Evolutionary conservation across 768 basidiomycete genomes (phyloP).

Genomic region (Phaeotremella skinneri): DNA sequence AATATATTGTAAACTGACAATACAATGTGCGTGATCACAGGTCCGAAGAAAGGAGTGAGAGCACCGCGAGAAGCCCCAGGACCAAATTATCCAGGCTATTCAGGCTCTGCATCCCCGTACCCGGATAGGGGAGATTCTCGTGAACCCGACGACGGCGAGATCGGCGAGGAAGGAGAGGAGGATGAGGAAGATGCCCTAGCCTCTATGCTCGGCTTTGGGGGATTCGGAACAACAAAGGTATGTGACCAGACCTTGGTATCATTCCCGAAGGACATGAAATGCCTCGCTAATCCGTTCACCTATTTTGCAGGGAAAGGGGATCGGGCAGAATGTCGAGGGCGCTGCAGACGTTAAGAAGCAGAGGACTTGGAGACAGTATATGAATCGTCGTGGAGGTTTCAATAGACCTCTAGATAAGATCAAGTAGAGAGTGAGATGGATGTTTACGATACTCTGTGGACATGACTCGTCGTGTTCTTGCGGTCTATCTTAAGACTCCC

Average conservation of each 20-base stretch:
- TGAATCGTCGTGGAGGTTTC: conserved; percentile 68
- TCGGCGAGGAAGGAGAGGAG: conserved; percentile 41
- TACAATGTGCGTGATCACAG: neutral
- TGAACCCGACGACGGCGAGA: conserved; percentile 43
- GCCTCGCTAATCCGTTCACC: no score
- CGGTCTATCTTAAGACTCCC: no score
- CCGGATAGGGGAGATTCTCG: conserved; percentile 57
- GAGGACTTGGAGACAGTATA: conserved; percentile 94
- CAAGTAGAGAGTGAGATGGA: conserved; percentile 58
- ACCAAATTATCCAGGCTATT: neutral
- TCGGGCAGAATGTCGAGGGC: conserved; percentile 52
- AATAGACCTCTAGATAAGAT: conserved; percentile 88
- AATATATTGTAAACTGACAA: no score
- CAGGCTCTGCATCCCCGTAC: conserved; percentile 36
- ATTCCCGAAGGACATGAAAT: conserved; percentile 79
- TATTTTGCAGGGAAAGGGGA: conserved; percentile 63
- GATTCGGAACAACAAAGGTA: conserved; percentile 89
- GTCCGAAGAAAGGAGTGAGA: neutral
- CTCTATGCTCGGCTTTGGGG: conserved; percentile 89
- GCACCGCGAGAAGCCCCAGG: neutral
- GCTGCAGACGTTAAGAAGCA: conserved; percentile 58
- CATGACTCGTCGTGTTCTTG: no score
- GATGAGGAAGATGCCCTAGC: conserved; percentile 69
- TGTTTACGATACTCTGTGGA: neutral
- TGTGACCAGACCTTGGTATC: conserved; percentile 9